Percentiles rank a stretch among this genome's conserved stretches.
phyloP scores from a whole-genome alignment of 164 flowering plant species.

The Umbellularia californica region DNA sequence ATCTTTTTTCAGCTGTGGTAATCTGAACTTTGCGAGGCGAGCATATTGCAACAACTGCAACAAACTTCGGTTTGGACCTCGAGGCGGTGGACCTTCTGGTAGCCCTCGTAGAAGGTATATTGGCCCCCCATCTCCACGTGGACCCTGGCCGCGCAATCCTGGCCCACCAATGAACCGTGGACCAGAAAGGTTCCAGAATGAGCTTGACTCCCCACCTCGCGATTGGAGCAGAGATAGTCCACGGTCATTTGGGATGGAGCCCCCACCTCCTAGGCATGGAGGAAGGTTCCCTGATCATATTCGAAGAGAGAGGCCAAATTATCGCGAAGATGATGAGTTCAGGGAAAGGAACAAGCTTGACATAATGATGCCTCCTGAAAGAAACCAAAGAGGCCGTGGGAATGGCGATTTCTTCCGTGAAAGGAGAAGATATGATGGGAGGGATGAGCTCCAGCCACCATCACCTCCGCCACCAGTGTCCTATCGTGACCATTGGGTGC shows the following conservation, averaged over 20 bases:
- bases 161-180: slow-evolving; percentile 57
- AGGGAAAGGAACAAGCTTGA: slow-evolving; percentile 57
- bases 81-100: slow-evolving; percentile 11
- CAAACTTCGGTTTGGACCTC: slow-evolving; percentile 44
- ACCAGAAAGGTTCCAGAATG: slow-evolving; percentile 55
- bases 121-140: slow-evolving; percentile 45
- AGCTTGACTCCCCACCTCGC: slow-evolving; percentile 77
- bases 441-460: slow-evolving; percentile 18
- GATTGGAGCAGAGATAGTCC: slow-evolving; percentile 60
- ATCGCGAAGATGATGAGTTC: slow-evolving; percentile 41
- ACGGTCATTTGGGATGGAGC: slow-evolving; percentile 46
- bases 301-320: slow-evolving; percentile 46
- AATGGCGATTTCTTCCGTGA: slow-evolving; percentile 44
- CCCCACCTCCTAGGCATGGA: slow-evolving; percentile 51
- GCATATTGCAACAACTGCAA: slow-evolving; percentile 78
- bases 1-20: slow-evolving; percentile 49
- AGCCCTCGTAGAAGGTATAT: slow-evolving; percentile 53
- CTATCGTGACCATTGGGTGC: slow-evolving; percentile 56
- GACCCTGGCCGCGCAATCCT: slow-evolving; percentile 46
- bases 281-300: slow-evolving; percentile 59
- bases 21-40: slow-evolving; percentile 86
- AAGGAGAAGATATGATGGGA: slow-evolving; percentile 46
- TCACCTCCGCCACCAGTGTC: slow-evolving; percentile 37
- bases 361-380: slow-evolving; percentile 44
- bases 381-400: slow-evolving; percentile 52